Percentiles rank a stretch among this genome's conserved stretches.
Evolutionary conservation across 495 filamentous ascomycete species (phyloP).

Genomic region (Hyaloscypha bicolor): DNA sequence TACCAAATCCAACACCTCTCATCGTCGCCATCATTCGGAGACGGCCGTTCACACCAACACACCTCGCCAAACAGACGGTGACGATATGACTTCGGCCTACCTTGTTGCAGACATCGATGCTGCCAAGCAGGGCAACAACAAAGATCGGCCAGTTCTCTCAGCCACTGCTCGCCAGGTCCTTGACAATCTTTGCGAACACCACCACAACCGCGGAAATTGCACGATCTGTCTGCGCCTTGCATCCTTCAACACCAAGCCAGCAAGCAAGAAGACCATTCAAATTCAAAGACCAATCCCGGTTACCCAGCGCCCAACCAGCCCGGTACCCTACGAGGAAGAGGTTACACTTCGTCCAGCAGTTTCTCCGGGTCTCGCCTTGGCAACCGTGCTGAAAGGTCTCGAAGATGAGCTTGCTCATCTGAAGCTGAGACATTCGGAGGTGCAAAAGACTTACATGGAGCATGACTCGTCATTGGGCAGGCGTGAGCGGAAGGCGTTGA

Average conservation of each 20-base stretch:
- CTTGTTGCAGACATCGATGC: constrained; percentile 32
- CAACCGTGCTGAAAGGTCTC: constrained; percentile 75
- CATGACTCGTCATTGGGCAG: constrained; percentile 71
- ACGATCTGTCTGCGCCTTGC: constrained; percentile 68
- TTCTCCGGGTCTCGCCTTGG: constrained; percentile 73
- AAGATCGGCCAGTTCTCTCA: constrained; percentile 25
- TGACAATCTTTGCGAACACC: constrained; percentile 26
- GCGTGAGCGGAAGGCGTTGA: constrained; percentile 65
- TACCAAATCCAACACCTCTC: constrained; percentile 25
- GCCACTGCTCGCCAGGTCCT: constrained; percentile 28
- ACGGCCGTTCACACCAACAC: constrained; percentile 27
- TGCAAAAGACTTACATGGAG: constrained; percentile 63
- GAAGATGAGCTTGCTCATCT: constrained; percentile 84
- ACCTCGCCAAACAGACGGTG: not conserved
- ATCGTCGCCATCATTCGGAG: constrained; percentile 49
- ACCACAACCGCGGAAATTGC: constrained; percentile 68
- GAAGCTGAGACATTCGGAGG: constrained; percentile 62
- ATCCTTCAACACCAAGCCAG: constrained; percentile 41
- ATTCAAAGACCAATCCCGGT: constrained; percentile 72
- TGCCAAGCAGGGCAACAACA: constrained; percentile 1
- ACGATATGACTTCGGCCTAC: constrained; percentile 16
- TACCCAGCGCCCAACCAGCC: constrained; percentile 61
- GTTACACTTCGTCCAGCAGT: constrained; percentile 78
- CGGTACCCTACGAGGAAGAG: constrained; percentile 60
- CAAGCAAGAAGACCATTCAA: constrained; percentile 53